These are phyloP conservation scores for Talaromyces sp. DNA, from an alignment of 2,329 filamentous ascomycete species.

Conservation along the genomic window DNA sequence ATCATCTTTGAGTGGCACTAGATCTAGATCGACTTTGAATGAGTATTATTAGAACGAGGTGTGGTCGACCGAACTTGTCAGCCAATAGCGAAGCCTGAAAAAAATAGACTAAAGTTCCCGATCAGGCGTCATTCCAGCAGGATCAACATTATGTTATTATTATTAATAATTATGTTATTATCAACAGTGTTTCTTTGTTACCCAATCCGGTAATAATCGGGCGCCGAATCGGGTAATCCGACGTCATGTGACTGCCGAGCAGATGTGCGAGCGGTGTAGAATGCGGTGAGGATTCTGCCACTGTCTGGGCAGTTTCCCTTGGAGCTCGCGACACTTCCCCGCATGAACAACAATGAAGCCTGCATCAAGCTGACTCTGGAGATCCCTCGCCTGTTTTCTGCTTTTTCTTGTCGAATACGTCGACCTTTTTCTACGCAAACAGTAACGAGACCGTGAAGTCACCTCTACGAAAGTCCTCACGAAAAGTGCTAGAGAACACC, in stretches of 20 bases:
- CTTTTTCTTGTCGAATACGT: not conserved
- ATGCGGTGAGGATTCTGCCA: conserved; percentile 7
- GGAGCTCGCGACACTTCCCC: not conserved
- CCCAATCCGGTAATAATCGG: too few relatives aligned
- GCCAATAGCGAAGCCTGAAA: too few relatives aligned
- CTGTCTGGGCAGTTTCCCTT: not conserved
- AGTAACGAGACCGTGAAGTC: not conserved
- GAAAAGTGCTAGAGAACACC: not conserved
- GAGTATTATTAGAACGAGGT: not conserved
- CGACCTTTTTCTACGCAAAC: too few relatives aligned
- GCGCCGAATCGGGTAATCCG: not conserved
- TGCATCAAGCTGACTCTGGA: not conserved
- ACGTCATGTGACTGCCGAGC: not conserved
- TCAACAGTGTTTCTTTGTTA: not conserved
- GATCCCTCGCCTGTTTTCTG: not conserved
- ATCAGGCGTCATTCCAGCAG: not conserved
- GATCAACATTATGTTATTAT: not conserved
- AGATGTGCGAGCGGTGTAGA: not conserved
- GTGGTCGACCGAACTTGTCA: too few relatives aligned
- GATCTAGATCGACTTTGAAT: not conserved
- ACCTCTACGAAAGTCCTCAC: not conserved
- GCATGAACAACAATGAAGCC: not conserved
- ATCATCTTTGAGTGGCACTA: not conserved
- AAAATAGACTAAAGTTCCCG: too few relatives aligned
- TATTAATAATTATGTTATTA: too few relatives aligned